Evolutionary conservation across 2,329 filamentous ascomycete species (phyloP), one percentile per base, ranked within the genome.

Genomic region (Fusarium goolgardi): DNA sequence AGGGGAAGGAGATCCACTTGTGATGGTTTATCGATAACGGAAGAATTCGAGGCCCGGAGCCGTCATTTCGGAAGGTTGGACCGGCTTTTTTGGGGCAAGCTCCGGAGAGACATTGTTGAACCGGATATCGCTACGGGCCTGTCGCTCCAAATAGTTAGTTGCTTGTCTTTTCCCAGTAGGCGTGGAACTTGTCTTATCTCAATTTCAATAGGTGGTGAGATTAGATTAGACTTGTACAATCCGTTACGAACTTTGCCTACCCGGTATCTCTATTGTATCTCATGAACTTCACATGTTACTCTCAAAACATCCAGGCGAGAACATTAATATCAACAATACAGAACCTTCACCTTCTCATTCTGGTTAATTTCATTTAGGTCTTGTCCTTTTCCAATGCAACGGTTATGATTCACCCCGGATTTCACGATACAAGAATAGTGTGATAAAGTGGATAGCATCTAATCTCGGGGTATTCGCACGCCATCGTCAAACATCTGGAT

Each of bases 391-490:
- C 12, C 8, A 1, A 39, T 20, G 6, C 12, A 20, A 4, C 2
- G 7, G 6, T 21, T 12, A 39, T 7, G 6, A 20, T 20, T 43
- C 40, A 12, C 40, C 40, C 40, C 23, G 16, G 27, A 44, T 62
- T 45, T 23, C 29, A 29, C 4, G 23, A 61, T 32, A 4, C 4
- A 41, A 10, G 41, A 29, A 18, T 6, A 11, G n/a, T 8, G 40
- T 47, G 27, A 61, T 25, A 43, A 34, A 47, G 41, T 63, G 46
- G 59, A 60, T 35, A 60, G 20, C 45, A 35, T 11, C 27, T 13
- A 39, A 61, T 46, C n/a, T 21, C 15, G 31, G 55, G 55, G 40
- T 25, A 34, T 37, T 46, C 53, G 57, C 59, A 62, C 59, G 59
- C 29, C 59, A 62, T 62, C 35, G 18, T 29, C 21, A 13, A 10